Conservation (phyloP, 257 asterid genomes). For the Plantago elongata region DNA sequence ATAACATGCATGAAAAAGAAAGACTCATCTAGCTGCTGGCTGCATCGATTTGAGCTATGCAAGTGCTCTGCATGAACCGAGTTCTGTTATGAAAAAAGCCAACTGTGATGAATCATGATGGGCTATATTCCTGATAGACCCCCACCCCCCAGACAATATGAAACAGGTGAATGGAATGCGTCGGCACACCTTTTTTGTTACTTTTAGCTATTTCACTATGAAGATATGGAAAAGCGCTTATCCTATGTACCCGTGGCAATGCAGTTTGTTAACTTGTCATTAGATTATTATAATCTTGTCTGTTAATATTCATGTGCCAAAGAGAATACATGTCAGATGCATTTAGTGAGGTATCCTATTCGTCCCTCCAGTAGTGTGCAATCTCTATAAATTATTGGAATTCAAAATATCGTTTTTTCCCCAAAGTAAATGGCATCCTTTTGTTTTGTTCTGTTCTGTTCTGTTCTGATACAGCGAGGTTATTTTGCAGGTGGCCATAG, state of each 20-base stretch:
- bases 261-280: not conserved
- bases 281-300: not conserved
- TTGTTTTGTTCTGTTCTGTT: not conserved
- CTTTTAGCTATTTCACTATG: not conserved
- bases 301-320: not conserved
- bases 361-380: too few relatives aligned
- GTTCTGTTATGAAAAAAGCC: too few relatives aligned
- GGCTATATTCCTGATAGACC: too few relatives aligned
- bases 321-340: not conserved
- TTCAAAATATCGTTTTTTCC: not conserved
- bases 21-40: too few relatives aligned
- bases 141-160: too few relatives aligned
- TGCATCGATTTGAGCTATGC: too few relatives aligned
- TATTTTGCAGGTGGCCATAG: conserved; percentile 79
- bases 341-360: too few relatives aligned
- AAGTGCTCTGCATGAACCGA: too few relatives aligned
- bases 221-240: too few relatives aligned
- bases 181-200: not conserved
- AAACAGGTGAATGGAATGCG: not conserved
- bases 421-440: not conserved
- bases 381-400: too few relatives aligned
- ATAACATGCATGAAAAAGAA: too few relatives aligned
- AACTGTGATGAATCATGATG: too few relatives aligned
- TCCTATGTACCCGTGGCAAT: not conserved
- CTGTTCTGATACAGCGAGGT: conserved; percentile 14